Base-by-base conservation (phyloP, 2,329 filamentous ascomycete genomes). In the Colletotrichum sp. region DNA sequence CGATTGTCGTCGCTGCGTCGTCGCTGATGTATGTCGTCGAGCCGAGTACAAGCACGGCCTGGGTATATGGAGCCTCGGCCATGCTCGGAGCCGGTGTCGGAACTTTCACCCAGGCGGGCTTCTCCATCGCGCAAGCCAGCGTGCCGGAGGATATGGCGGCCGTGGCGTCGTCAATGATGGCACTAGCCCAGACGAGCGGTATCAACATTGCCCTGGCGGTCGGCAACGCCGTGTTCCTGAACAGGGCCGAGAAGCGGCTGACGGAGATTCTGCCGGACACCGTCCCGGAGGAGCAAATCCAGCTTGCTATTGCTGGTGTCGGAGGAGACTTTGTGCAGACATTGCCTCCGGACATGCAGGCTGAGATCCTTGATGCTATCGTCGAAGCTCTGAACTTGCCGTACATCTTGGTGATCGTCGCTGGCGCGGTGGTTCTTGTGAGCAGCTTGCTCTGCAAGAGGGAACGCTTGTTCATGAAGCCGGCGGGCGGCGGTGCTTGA, bases 1-100 rank as follows among this genome's bases (percentile, higher is more conserved):
- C 83, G 12, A 75, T 88, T 6, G 79, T 83, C 16, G 73, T 84
- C 3, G 78, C 83, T 6, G 87, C 85, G 2, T 82, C 81, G 15
- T 82, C 82, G 0, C 77, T 86, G 30, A 81, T 88, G 80, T 82
- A 81, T 62, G 80, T 81, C 4, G 79, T 84, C 68, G 71, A 79
- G 1, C 71, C 69, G 5, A 73, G 67, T 34, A 81, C 81, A 4
- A 74, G 77, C 15, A 77, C 77, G 1, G 68, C 78, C 4, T 73
- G 76, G 39, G 80, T 83, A 5, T 85, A 85, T 60, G 84, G 84
- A 28, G 82, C 81, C 34, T 80, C 76, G 3, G 79, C 87, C 10
- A 79, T 89, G 5, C 76, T 88, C 2, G 88, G 85, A 6, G 78
- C 86, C 8, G 87, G 87, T 8, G 79, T 80, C 2, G 85, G 86